Percentiles rank a stretch among this genome's conserved stretches.
Evolutionary conservation across 1,139 yeast genomes (phyloP).

Genomic region (Lodderomyces elongisporus): DNA sequence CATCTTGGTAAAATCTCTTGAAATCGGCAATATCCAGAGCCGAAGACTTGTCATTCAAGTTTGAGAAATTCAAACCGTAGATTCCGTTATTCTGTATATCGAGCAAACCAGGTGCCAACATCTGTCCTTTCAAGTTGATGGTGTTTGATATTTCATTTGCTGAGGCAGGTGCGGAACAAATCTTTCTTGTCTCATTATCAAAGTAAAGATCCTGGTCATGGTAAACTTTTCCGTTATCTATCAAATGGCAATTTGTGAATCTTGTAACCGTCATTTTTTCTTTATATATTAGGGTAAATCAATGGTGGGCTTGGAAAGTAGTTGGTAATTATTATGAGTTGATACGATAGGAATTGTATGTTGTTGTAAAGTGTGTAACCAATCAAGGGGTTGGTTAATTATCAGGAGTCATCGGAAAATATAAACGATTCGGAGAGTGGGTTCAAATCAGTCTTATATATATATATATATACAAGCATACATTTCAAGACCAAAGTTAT

Average conservation of each 20-base stretch:
- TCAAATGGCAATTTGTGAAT: constrained; percentile 50
- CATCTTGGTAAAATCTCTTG: constrained; percentile 34
- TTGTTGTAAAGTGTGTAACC: no score
- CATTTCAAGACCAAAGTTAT: no score
- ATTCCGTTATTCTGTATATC: constrained; percentile 63
- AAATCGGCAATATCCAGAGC: constrained; percentile 30
- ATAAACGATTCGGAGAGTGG: no score
- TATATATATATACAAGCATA: no score
- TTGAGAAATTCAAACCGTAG: constrained; percentile 54
- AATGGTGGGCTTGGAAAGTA: no score
- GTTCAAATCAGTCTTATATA: no score
- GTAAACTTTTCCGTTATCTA: constrained; percentile 45
- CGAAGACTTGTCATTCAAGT: constrained; percentile 30
- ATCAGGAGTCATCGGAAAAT: no score
- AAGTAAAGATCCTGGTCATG: constrained; percentile 42
- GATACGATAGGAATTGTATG: no score
- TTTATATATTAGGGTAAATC: no score
- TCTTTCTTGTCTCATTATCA: constrained; percentile 40
- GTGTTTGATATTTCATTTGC: constrained; percentile 14
- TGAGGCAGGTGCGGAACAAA: constrained; percentile 23
- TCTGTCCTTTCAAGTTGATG: constrained; percentile 45
- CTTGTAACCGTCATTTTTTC: constrained; percentile 10
- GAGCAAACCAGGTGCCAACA: constrained; percentile 55
- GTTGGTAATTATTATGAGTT: constrained; percentile 1
- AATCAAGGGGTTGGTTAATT: no score